A percentile compares a stretch with the other conserved stretches of the same genome.
phyloP scores from a whole-genome alignment of 805 yeast species.

The Yarrowia keelungensis region DNA sequence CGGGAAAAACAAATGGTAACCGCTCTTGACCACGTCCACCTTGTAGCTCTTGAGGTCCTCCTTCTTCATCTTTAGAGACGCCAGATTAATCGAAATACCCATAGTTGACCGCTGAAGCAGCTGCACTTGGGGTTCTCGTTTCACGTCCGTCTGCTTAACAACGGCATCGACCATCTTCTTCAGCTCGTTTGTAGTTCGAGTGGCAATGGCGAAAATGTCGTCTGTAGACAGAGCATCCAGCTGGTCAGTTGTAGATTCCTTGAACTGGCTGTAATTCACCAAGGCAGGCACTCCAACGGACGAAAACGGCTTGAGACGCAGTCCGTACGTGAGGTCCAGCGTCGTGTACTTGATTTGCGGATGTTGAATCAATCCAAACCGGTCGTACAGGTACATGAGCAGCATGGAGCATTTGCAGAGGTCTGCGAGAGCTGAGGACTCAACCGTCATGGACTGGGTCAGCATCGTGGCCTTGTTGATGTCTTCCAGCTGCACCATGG shows the following conservation, averaged over 20 bases:
- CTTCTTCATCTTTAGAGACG: constrained; percentile 26
- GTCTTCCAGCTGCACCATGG: constrained; percentile 19
- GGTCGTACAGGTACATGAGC: constrained; percentile 28
- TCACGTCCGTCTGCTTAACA: constrained; percentile 36
- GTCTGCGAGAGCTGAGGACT: constrained; percentile 48
- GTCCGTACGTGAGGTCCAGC: constrained; percentile 54
- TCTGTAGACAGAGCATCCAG: constrained; percentile 5
- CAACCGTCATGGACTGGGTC: constrained; percentile 47
- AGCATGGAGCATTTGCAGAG: constrained; percentile 42
- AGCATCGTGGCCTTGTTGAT: constrained; percentile 45
- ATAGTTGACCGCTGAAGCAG: constrained; percentile 27
- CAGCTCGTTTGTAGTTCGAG: constrained; percentile 11
- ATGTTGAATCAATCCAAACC: constrained; percentile 12
- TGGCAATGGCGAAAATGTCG: constrained; percentile 33
- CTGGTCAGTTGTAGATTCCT: constrained; percentile 24
- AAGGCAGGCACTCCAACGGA: constrained; percentile 76
- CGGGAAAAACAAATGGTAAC: constrained; percentile 34
- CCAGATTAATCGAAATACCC: constrained; percentile 25
- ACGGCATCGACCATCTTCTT: constrained; percentile 36
- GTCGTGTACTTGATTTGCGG: constrained; percentile 41
- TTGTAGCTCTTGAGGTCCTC: not conserved
- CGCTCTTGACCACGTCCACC: constrained; percentile 33
- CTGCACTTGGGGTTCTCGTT: constrained; percentile 33
- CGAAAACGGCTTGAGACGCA: constrained; percentile 80
- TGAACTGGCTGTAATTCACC: constrained; percentile 25